A percentile compares a stretch with the other conserved stretches of the same genome.
phyloP scores from a whole-genome alignment of 495 filamentous ascomycete genomes.

The Durotheca rogersii region DNA sequence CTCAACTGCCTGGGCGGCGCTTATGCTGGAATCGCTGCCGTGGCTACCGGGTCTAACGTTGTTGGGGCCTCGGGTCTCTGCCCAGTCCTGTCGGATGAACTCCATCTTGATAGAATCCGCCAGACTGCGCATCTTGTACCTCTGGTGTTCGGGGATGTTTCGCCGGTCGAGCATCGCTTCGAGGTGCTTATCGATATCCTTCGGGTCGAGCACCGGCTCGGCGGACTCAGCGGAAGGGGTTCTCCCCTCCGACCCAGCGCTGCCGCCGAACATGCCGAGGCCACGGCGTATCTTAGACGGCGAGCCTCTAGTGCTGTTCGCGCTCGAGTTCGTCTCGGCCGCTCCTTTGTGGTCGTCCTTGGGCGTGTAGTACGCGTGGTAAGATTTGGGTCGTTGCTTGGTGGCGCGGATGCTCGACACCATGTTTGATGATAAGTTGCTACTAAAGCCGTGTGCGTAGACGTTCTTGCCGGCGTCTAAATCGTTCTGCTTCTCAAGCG shows the following conservation, averaged over 20 bases:
- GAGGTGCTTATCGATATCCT: slow-evolving; percentile 56
- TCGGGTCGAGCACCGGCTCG: slow-evolving; percentile 41
- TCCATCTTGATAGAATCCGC: slow-evolving; percentile 90
- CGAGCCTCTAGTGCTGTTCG: slow-evolving; percentile 34
- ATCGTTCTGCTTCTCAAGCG: slow-evolving; percentile 29
- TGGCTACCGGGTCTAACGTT: slow-evolving; percentile 39
- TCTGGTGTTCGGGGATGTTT: slow-evolving; percentile 90
- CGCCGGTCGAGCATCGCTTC: slow-evolving; percentile 75
- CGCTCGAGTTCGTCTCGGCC: slow-evolving; percentile 40
- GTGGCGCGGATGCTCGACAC: slow-evolving; percentile 7
- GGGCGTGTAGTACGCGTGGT: slow-evolving; percentile 30
- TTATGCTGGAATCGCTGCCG: slow-evolving; percentile 35
- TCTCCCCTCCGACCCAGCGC: slow-evolving; percentile 38
- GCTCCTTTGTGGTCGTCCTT: slow-evolving; percentile 51
- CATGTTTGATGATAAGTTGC: slow-evolving; percentile 11
- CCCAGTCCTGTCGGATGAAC: slow-evolving; percentile 85
- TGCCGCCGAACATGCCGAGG: slow-evolving; percentile 43
- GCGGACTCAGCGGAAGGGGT: slow-evolving; percentile 31
- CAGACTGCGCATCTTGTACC: slow-evolving; percentile 88
- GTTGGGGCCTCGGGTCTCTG: slow-evolving; percentile 55
- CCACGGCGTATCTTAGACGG: slow-evolving; percentile 35
- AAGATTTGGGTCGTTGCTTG: slow-evolving; percentile 35
- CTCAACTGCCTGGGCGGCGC: slow-evolving; percentile 32
- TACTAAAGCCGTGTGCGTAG: neutral
- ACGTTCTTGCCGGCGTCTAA: slow-evolving; percentile 3